Evolutionary conservation across 352 stramenopile genomes (phyloP).

Genomic region (Phytophthora brassicae): DNA sequence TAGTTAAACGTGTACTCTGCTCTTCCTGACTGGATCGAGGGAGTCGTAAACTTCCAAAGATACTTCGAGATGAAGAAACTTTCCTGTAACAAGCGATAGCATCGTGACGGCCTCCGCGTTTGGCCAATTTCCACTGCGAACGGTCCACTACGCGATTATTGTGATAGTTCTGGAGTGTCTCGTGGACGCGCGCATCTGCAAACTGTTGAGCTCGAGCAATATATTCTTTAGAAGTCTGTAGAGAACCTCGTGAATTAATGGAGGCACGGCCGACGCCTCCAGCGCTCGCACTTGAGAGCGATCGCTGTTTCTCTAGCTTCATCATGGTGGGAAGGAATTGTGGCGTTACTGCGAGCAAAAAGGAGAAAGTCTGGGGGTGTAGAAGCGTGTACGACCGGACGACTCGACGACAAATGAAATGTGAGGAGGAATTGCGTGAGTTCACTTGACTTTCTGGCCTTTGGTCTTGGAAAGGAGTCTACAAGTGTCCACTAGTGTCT

Average conservation of each 20-base stretch:
- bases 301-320: conserved; percentile 16
- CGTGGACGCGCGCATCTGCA: conserved; percentile 31
- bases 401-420: too few species aligned
- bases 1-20: conserved; percentile 21
- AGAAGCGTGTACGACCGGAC: too few species aligned
- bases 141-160: conserved; percentile 44
- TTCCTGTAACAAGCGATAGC: conserved; percentile 47
- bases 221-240: conserved; percentile 37
- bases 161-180: conserved; percentile 44
- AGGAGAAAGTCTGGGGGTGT: too few species aligned
- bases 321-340: conserved; percentile 9
- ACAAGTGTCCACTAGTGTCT: too few species aligned
- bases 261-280: conserved; percentile 5
- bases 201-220: conserved; percentile 35
- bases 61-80: conserved; percentile 12
- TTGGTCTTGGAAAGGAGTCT: too few species aligned
- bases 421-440: too few species aligned
- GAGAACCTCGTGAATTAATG: conserved; percentile 20
- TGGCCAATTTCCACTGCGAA: conserved; percentile 47
- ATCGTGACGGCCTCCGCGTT: conserved; percentile 39
- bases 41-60: conserved; percentile 16
- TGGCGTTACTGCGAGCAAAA: neutral
- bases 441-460: too few species aligned
- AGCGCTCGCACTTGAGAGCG: conserved; percentile 13
- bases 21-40: conserved; percentile 2